Evolutionary conservation across 371 early-diverging fungal species (phyloP), one percentile per base, ranked within the genome.

Genomic region (Thermomucor indicae-seudaticae): DNA sequence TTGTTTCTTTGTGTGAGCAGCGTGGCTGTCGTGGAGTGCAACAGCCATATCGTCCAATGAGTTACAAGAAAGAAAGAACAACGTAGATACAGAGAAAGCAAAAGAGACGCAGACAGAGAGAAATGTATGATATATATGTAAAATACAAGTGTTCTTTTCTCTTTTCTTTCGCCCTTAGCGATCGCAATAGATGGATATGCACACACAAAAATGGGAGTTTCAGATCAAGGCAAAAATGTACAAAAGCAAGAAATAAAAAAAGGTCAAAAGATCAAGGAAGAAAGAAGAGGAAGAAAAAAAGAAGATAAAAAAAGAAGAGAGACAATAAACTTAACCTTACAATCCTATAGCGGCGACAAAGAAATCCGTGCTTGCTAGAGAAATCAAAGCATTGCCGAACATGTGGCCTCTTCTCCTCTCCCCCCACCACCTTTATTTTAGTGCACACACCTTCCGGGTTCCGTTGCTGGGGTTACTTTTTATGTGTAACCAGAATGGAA

Each of bases 1-100:
- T 59, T 64, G 38, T 49, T 25, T 17, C 29, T 27, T 25, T 53
- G 40, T n/a, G 6, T 51, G 46, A 44, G 53, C 56, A 38, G 51
- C 54, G 38, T 40, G 42, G 43, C 47, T 53, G 38, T 48, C 43
- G 43, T 45, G 49, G 37, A 49, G 32, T 20, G 43, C 51, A 24
- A 52, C 46, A 24, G 57, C 47, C 57, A 56, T 56, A n/a, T n/a
- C n/a, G n/a, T n/a, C n/a, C n/a, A n/a, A n/a, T n/a, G n/a, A n/a
- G n/a, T n/a, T n/a, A n/a, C n/a, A n/a, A n/a, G n/a, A n/a, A n/a
- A n/a, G n/a, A n/a, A n/a, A n/a, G n/a, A n/a, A n/a, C n/a, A n/a
- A n/a, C n/a, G n/a, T n/a, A n/a, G n/a, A n/a, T n/a, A n/a, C n/a
- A n/a, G n/a, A n/a, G 14, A 19, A 47, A 35, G 30, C 22, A 41